phyloP scores from a whole-genome alignment of 2,329 filamentous ascomycete genomes.

The Bipolaris zeicola region DNA sequence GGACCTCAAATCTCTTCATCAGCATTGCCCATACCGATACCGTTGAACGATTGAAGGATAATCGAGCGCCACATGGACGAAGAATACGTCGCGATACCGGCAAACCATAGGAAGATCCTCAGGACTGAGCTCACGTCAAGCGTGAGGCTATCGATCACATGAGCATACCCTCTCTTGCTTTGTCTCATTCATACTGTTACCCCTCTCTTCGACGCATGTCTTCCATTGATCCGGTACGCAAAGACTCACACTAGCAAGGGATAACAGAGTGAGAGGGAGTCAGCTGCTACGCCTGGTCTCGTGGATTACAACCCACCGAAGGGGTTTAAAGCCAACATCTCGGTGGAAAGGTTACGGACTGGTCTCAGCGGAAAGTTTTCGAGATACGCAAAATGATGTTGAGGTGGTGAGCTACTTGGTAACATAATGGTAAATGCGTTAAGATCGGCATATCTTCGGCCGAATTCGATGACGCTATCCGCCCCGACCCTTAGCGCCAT shows the following conservation, averaged over 20 bases:
- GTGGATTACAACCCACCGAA: not conserved
- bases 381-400: conserved; percentile 10
- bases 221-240: not conserved
- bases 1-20: conserved; percentile 13
- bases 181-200: not conserved
- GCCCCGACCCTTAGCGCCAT: conserved; percentile 28
- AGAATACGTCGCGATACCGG: conserved; percentile 27
- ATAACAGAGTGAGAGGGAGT: not conserved
- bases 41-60: conserved; percentile 13
- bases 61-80: conserved; percentile 23
- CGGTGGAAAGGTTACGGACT: not conserved
- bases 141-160: not conserved
- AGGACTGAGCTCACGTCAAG: conserved; percentile 6
- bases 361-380: not conserved
- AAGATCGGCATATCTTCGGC: conserved; percentile 27
- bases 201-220: not conserved
- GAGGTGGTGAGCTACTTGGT: conserved; percentile 8
- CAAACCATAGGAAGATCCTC: conserved; percentile 22
- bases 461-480: conserved; percentile 6
- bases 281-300: not conserved
- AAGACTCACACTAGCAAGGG: not conserved
- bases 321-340: not conserved
- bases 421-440: conserved; percentile 10
- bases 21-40: conserved; percentile 5
- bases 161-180: not conserved